Conservation (phyloP, 2,329 filamentous ascomycete species). For the Tolypocladium paradoxum region DNA sequence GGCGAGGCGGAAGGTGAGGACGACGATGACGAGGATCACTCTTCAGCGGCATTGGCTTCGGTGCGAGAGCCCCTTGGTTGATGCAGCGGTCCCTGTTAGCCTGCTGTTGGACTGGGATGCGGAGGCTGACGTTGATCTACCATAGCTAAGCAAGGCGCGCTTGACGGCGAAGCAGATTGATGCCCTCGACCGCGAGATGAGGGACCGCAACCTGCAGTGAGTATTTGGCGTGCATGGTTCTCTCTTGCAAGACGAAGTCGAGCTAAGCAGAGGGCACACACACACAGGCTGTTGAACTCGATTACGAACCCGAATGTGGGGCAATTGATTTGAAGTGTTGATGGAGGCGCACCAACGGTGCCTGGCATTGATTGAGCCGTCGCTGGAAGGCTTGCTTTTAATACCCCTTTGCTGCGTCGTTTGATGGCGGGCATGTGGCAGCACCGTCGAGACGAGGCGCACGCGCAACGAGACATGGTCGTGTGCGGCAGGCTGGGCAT, state of each 20-base stretch:
- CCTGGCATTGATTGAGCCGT: neutral
- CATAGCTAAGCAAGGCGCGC: constrained; percentile 33
- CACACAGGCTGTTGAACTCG: constrained; percentile 13
- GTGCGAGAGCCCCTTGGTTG: constrained; percentile 46
- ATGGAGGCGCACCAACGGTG: neutral
- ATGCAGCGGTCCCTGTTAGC: constrained; percentile 19
- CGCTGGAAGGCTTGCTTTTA: neutral
- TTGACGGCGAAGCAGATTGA: constrained; percentile 38
- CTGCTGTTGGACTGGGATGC: constrained; percentile 5
- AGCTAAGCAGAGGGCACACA: neutral
- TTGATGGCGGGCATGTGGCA: neutral
- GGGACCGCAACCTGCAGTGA: constrained; percentile 40
- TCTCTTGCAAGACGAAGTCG: no score
- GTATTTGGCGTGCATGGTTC: constrained; percentile 3
- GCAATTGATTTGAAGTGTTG: constrained; percentile 4
- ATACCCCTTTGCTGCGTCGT: constrained; percentile 4
- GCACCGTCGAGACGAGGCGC: neutral
- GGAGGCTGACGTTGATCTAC: neutral
- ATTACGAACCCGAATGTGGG: constrained; percentile 12
- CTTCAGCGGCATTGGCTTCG: constrained; percentile 56
- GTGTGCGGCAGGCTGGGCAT: neutral
- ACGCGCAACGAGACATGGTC: no score
- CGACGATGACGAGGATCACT: constrained; percentile 45
- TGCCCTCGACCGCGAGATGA: constrained; percentile 45
- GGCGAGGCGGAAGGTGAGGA: constrained; percentile 46